phyloP scores from a whole-genome alignment of 1,139 yeast species.

The Kazachstania sp. region DNA sequence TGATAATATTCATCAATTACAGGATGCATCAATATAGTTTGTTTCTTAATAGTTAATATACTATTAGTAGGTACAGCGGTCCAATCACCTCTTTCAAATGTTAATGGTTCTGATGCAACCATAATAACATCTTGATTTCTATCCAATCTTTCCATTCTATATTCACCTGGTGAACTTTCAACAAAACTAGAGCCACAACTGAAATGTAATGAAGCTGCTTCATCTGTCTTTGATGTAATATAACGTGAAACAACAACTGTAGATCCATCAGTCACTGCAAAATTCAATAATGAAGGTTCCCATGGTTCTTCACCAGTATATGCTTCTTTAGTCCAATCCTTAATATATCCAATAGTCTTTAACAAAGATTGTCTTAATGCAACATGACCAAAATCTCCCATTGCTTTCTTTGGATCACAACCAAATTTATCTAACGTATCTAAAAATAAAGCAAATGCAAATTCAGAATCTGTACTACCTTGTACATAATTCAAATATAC shows the following conservation, averaged over 20 bases:
- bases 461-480: slow-evolving; percentile 93
- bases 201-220: slow-evolving; percentile 92
- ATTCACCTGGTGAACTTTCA: slow-evolving; percentile 83
- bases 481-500: slow-evolving; percentile 72
- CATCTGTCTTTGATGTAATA: slow-evolving; percentile 81
- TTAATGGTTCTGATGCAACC: slow-evolving; percentile 92
- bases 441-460: slow-evolving; percentile 81
- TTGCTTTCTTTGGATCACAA: slow-evolving; percentile 47
- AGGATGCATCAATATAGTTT: slow-evolving; percentile 85
- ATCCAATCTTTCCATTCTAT: slow-evolving; percentile 87
- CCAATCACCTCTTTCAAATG: slow-evolving; percentile 97
- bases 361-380: slow-evolving; percentile 60
- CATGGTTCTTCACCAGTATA: slow-evolving; percentile 18
- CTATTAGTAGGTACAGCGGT: slow-evolving; percentile 93
- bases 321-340: slow-evolving; percentile 46
- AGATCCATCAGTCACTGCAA: slow-evolving; percentile 91
- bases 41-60: slow-evolving; percentile 69
- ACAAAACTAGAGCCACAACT: slow-evolving; percentile 87
- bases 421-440: slow-evolving; percentile 75
- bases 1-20: slow-evolving; percentile 83
- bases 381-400: slow-evolving; percentile 47
- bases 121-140: slow-evolving; percentile 91
- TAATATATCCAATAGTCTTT: slow-evolving; percentile 63
- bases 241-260: slow-evolving; percentile 85
- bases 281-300: slow-evolving; percentile 84